These are phyloP conservation scores for Actinidia arguta DNA, from an alignment of 179 eudicot genomes.

Conservation along the genomic window DNA sequence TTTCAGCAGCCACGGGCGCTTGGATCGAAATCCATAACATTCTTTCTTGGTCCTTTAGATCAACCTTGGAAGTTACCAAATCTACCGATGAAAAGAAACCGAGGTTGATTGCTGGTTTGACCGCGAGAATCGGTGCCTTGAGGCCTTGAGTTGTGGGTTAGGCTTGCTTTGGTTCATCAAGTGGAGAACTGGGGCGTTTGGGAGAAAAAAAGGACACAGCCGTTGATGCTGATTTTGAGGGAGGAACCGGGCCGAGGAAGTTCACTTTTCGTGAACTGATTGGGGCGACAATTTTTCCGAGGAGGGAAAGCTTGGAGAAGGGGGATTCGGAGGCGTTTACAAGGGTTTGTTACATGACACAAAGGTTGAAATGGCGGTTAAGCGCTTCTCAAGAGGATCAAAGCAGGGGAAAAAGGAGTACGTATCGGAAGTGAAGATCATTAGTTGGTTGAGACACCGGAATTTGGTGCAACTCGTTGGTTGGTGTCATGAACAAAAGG, in stretches of 20 bases:
- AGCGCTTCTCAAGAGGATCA: conserved; percentile 31
- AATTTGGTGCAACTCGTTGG: conserved; percentile 38
- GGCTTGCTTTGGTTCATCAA: conserved; percentile 25
- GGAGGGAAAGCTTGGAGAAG: conserved; percentile 40
- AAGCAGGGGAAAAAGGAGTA: conserved; percentile 42
- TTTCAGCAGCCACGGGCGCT: conserved; percentile 48
- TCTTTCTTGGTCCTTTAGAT: conserved; percentile 51
- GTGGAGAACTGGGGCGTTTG: not conserved
- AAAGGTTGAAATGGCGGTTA: conserved; percentile 19
- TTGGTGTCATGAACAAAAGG: conserved; percentile 38
- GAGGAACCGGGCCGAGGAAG: conserved; percentile 21
- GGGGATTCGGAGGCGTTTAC: conserved; percentile 37
- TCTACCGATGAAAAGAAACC: not conserved
- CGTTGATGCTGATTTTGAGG: conserved; percentile 18
- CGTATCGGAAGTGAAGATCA: conserved; percentile 30
- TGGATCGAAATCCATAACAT: conserved; percentile 41
- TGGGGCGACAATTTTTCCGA: conserved; percentile 28
- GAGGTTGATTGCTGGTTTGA: conserved; percentile 17
- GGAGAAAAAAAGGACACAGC: not conserved
- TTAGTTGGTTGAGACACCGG: conserved; percentile 30
- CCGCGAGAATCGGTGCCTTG: conserved; percentile 12
- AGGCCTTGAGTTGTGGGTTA: conserved; percentile 10
- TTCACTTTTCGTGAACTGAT: conserved; percentile 20
- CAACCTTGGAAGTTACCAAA: conserved; percentile 31
- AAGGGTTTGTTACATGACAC: conserved; percentile 22